Base-by-base conservation (phyloP, 768 basidiomycete genomes). In the Asterophora lycoperdoides region DNA sequence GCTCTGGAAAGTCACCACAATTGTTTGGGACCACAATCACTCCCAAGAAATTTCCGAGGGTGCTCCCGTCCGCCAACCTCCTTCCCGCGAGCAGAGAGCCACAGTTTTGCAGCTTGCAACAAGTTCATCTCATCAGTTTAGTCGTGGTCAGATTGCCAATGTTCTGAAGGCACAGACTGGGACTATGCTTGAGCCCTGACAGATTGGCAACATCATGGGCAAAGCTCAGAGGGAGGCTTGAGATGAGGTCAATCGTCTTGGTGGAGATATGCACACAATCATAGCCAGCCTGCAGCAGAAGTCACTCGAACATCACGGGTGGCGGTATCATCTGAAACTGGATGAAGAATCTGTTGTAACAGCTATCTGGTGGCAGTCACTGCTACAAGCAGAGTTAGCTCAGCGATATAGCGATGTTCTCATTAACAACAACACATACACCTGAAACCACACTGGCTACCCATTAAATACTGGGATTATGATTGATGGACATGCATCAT, bases 311-410 rank as follows among this genome's bases (percentile, higher is more conserved):
- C 56, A 60, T 37, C 54, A 49, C 14, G 55, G 60, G 1, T 70
- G 65, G 65, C n/a, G 42, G 19, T 61, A 30, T 41, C 43, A 55
- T 2, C 26, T 65, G 15, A 54, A 53, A 41, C 13, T 64, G 3
- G 56, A 63, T 30, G 51, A 54, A 3, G 8, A 41, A 9, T 50
- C 46, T 11, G 40, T 53, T 3, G 52, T 64, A 8, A 55, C 43
- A 33, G 59, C 40, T 6, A 11, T 68, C 3, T 68, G 61, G 57
- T 70, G 69, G 68, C 64, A 65, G 48, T 64, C 62, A 13, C 66
- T 66, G 10, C 15, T 28, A 1, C 68, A 70, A 46, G 52, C 46
- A 1, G 43, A 56, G 3, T 55, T 68, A 10, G 53, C 55, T 7
- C 29, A 44, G 20, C 54, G 53, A 3, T 66, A 50, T 42, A 17